Conservation (phyloP, 257 asterid species). For the Ehretia macrophylla region DNA sequence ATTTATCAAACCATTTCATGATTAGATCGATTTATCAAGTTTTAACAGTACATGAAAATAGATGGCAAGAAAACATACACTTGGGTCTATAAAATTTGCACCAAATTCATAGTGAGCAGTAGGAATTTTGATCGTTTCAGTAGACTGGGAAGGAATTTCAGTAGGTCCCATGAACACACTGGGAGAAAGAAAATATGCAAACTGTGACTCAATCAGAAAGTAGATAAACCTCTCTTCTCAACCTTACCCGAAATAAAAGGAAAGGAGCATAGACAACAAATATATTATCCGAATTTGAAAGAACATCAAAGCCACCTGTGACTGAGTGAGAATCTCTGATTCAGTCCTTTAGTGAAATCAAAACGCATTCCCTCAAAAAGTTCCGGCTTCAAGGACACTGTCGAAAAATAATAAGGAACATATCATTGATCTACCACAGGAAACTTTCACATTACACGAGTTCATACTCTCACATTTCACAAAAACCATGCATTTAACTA, state of each 20-base stretch:
- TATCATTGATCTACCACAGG: neutral
- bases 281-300: neutral
- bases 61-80: constrained; percentile 31
- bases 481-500: neutral
- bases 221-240: neutral
- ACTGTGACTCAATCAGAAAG: neutral
- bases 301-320: constrained; percentile 63
- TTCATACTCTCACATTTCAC: neutral
- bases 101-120: constrained; percentile 94
- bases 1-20: neutral
- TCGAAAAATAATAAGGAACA: constrained; percentile 21
- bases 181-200: constrained; percentile 13
- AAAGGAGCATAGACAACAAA: neutral
- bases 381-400: constrained; percentile 99
- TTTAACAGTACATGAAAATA: neutral
- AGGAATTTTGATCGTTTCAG: constrained; percentile 83
- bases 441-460: neutral
- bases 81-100: constrained; percentile 86
- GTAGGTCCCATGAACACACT: constrained; percentile 97
- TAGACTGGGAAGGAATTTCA: constrained; percentile 85
- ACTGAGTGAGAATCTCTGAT: constrained; percentile 83
- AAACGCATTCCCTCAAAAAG: constrained; percentile 97
- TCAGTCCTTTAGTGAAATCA: constrained; percentile 91
- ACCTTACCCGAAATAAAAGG: neutral
- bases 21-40: neutral